Conservation (phyloP, 305 asterid genomes). For the Fraxinus sp. region DNA sequence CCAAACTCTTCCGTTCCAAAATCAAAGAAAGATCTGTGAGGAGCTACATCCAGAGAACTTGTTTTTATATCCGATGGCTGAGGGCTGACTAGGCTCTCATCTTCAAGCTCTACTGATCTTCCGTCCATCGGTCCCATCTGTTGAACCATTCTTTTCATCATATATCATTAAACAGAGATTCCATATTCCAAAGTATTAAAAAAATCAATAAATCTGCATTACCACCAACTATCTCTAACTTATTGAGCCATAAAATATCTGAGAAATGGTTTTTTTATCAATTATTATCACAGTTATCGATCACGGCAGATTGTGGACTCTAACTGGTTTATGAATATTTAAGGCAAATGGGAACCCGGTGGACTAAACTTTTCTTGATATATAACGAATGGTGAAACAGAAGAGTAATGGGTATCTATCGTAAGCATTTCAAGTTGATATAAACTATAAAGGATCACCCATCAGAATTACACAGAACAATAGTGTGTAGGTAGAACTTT, state of each 20-base stretch:
- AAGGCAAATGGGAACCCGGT: neutral
- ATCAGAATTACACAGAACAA: neutral
- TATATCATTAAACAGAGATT: conserved; percentile 9
- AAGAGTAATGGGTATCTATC: neutral
- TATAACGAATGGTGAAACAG: neutral
- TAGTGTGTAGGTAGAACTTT: neutral
- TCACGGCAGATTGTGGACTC: neutral
- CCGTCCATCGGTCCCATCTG: conserved; percentile 69
- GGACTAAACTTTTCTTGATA: neutral
- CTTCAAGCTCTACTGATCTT: conserved; percentile 54
- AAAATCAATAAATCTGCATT: neutral
- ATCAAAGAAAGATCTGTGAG: conserved; percentile 33
- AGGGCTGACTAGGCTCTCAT: conserved; percentile 44
- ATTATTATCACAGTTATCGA: neutral
- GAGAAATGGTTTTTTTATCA: neutral
- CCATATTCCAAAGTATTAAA: neutral
- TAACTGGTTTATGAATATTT: neutral
- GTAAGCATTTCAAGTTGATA: neutral
- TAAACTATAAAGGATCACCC: neutral
- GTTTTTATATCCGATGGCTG: conserved; percentile 33
- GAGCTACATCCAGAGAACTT: conserved; percentile 40
- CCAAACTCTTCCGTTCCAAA: conserved; percentile 31
- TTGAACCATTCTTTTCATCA: conserved; percentile 26
- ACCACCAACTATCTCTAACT: neutral
- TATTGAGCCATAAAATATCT: neutral